Percentiles rank a stretch among this genome's conserved stretches.
phyloP scores from a whole-genome alignment of 129 eudicot species.

The Gnaphalium uliginosum region DNA sequence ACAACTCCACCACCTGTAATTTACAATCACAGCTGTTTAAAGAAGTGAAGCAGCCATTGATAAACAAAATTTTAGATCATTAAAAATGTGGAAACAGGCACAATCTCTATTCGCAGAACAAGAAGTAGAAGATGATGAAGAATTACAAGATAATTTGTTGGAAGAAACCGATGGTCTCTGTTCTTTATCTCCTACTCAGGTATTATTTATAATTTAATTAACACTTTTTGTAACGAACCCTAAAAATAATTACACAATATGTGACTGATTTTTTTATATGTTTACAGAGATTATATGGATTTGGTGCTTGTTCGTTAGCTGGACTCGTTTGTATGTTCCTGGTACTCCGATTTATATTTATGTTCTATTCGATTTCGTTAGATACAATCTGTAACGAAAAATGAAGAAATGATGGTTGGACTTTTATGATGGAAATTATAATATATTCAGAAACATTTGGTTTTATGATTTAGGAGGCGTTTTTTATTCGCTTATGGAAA shows the following conservation, averaged over 20 bases:
- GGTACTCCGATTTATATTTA: constrained; percentile 42
- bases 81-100: constrained; percentile 73
- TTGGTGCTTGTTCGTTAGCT: constrained; percentile 72
- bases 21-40: constrained; percentile 8
- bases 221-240: constrained; percentile 9
- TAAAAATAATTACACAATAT: neutral
- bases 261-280: neutral
- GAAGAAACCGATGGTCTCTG: constrained; percentile 59
- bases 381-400: neutral
- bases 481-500: neutral
- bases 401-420: neutral
- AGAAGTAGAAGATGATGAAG: constrained; percentile 40
- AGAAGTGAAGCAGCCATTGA: constrained; percentile 24
- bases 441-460: neutral
- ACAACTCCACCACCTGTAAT: constrained; percentile 4
- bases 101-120: constrained; percentile 40
- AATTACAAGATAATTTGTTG: constrained; percentile 44
- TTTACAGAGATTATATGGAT: constrained; percentile 81
- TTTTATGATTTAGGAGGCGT: neutral
- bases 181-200: constrained; percentile 74
- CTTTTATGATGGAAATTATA: neutral
- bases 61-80: constrained; percentile 31
- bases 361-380: neutral
- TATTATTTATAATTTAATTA: neutral
- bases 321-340: constrained; percentile 67